A percentile compares a stretch with the other conserved stretches of the same genome.
phyloP scores from a whole-genome alignment of 2,329 filamentous ascomycete genomes.

The Arthrobotrys sinensis region DNA sequence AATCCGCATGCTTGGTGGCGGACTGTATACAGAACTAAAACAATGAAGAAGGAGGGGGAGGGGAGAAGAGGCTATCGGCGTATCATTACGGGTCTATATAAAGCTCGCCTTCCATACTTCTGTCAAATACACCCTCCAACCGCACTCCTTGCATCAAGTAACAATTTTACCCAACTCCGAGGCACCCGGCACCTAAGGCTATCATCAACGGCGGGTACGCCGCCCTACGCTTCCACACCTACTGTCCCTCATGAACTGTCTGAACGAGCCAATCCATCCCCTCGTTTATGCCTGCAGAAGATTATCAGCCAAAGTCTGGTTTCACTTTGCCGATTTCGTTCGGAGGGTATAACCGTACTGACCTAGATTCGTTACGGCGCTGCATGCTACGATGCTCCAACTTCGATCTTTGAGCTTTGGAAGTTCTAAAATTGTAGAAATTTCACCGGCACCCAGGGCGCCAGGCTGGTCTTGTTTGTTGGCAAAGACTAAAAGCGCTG shows the following conservation, averaged over 20 bases:
- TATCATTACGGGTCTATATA: not conserved
- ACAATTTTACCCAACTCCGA: not conserved
- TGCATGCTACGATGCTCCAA: slow-evolving; percentile 99
- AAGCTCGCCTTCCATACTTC: not conserved
- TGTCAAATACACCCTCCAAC: not conserved
- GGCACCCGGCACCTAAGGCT: no score
- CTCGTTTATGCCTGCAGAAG: slow-evolving; percentile 84
- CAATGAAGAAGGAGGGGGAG: no score
- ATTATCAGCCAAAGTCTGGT: slow-evolving; percentile 9
- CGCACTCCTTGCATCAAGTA: not conserved
- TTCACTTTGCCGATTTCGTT: not conserved
- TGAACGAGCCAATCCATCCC: slow-evolving; percentile 98
- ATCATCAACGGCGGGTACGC: not conserved
- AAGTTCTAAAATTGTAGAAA: slow-evolving; percentile 90
- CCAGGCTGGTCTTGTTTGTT: slow-evolving; percentile 99
- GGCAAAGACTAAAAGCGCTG: slow-evolving; percentile 92
- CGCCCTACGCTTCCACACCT: not conserved
- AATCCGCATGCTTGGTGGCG: no score
- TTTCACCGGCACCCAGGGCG: slow-evolving; percentile 95
- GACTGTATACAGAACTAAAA: no score
- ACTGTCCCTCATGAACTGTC: slow-evolving; percentile 42
- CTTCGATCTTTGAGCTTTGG: slow-evolving; percentile 95
- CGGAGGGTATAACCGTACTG: slow-evolving; percentile 21
- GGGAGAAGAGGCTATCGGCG: no score
- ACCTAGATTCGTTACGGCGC: slow-evolving; percentile 84